phyloP scores from a whole-genome alignment of 1,284 basidiomycete genomes.

The Baeospora myosura region DNA sequence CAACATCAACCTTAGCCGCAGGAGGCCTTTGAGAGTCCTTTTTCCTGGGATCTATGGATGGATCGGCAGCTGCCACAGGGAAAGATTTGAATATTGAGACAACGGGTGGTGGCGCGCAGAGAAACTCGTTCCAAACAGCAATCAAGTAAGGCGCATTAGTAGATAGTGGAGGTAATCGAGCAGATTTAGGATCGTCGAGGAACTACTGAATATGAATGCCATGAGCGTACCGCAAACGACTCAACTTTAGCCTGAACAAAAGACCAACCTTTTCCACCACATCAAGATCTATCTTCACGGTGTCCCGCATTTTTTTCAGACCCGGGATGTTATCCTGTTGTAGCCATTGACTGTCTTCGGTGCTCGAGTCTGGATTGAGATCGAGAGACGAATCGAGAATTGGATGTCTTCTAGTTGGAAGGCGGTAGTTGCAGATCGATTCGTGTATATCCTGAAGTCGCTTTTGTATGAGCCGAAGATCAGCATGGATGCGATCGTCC shows the following conservation, averaged over 20 bases:
- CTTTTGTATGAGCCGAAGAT: slow-evolving; percentile 28
- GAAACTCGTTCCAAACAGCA: slow-evolving; percentile 70
- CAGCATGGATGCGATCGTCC: slow-evolving; percentile 23
- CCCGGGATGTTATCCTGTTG: slow-evolving; percentile 38
- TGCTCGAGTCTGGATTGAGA: slow-evolving; percentile 11
- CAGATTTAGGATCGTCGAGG: slow-evolving; percentile 38
- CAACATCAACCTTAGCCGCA: slow-evolving; percentile 70
- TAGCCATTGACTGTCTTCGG: slow-evolving; percentile 30
- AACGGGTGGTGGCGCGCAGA: slow-evolving; percentile 51
- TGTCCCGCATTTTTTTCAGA: slow-evolving; percentile 43
- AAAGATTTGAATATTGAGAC: slow-evolving; percentile 54
- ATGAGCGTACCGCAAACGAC: slow-evolving; percentile 6
- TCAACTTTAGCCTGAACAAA: neutral
- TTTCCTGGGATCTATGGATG: slow-evolving; percentile 12
- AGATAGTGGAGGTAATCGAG: slow-evolving; percentile 42
- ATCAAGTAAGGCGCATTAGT: slow-evolving; percentile 72
- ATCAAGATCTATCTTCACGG: slow-evolving; percentile 40
- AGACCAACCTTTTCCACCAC: slow-evolving; percentile 44
- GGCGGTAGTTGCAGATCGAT: slow-evolving; percentile 38
- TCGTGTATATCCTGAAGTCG: slow-evolving; percentile 34
- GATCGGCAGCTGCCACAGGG: slow-evolving; percentile 14
- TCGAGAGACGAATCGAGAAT: slow-evolving; percentile 51
- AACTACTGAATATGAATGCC: slow-evolving; percentile 47
- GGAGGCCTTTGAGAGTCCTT: slow-evolving; percentile 19
- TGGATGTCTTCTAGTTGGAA: slow-evolving; percentile 36